phyloP scores from a whole-genome alignment of 2,329 filamentous ascomycete species.

The Chrysoporthe cubensis region DNA sequence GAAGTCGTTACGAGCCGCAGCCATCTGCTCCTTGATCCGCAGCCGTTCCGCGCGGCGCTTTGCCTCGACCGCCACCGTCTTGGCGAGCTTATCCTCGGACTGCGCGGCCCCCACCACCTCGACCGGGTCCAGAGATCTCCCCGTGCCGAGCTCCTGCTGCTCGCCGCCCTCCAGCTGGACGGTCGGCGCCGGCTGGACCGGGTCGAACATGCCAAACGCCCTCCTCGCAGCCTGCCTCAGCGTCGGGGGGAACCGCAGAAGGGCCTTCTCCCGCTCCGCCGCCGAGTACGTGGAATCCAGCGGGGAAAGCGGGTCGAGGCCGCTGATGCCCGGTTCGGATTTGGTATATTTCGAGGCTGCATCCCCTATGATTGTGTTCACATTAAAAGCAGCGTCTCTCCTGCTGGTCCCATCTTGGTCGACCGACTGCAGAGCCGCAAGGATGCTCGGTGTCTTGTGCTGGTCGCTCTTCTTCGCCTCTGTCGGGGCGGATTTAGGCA shows the following conservation, averaged over 20 bases:
- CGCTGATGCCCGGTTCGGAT: conserved; percentile 20
- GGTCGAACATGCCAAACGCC: conserved; percentile 42
- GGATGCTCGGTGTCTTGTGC: conserved; percentile 18
- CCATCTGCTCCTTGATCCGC: conserved; percentile 59
- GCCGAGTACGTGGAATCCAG: conserved; percentile 32
- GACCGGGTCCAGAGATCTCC: conserved; percentile 1
- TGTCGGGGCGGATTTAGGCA: conserved; percentile 1
- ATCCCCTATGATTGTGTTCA: conserved; percentile 36
- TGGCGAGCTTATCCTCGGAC: conserved; percentile 30
- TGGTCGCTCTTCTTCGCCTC: conserved; percentile 16
- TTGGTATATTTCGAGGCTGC: conserved; percentile 30
- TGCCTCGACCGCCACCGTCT: conserved; percentile 44
- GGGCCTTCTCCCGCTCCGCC: conserved; percentile 40
- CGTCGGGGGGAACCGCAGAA: conserved; percentile 46
- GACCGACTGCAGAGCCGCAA: conserved; percentile 14
- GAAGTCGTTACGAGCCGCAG: conserved; percentile 59
- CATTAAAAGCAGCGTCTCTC: conserved; percentile 28
- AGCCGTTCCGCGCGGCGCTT: conserved; percentile 50
- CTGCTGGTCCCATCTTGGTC: not conserved
- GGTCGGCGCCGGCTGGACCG: conserved; percentile 12
- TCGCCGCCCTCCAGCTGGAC: conserved; percentile 26
- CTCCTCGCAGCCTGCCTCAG: conserved; percentile 44
- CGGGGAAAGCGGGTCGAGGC: conserved; percentile 29
- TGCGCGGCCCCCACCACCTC: conserved; percentile 36
- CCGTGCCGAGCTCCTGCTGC: not conserved